A percentile compares a stretch with the other conserved stretches of the same genome.
Conservation (phyloP, 139 green algal genomes). For the Trebouxia sp. region DNA sequence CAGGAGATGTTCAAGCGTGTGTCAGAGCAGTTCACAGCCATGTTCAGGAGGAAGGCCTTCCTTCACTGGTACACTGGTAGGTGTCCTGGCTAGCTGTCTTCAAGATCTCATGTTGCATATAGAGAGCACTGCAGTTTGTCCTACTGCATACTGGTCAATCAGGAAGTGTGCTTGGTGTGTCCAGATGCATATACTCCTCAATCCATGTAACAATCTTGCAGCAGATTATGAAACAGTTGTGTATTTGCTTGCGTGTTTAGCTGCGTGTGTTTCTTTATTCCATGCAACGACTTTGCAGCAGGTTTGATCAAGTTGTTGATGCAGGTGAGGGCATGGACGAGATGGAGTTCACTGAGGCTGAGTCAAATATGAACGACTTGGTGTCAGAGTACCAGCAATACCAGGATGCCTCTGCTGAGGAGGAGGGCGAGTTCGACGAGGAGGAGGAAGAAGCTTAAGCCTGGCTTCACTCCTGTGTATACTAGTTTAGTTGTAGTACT, state of each 20-base stretch:
- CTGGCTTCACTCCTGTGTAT: not conserved
- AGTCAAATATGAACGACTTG: slow-evolving; percentile 92
- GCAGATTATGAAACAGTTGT: too few relatives aligned
- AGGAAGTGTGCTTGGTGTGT: too few relatives aligned
- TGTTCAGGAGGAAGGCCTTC: slow-evolving; percentile 96
- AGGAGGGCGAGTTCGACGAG: slow-evolving; percentile 56
- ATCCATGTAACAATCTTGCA: too few relatives aligned
- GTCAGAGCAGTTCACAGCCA: slow-evolving; percentile 94
- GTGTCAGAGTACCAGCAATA: slow-evolving; percentile 92
- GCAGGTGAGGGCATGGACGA: slow-evolving; percentile 97
- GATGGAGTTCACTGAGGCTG: slow-evolving; percentile 98
- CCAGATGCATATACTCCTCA: too few relatives aligned
- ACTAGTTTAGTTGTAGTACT: not conserved
- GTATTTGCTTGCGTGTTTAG: not conserved
- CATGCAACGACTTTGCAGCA: not conserved
- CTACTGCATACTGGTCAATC: too few relatives aligned
- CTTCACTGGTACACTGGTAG: slow-evolving; percentile 78
- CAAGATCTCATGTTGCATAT: not conserved
- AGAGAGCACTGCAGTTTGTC: not conserved
- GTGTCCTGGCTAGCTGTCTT: not conserved
- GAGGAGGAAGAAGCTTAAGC: slow-evolving; percentile 36
- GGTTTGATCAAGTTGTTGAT: not conserved
- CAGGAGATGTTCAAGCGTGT: slow-evolving; percentile 95
- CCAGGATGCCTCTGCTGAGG: slow-evolving; percentile 72
- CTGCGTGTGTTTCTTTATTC: not conserved